Evolutionary conservation across 352 stramenopile species (phyloP).

Genomic region (Pythium myriotylum): DNA sequence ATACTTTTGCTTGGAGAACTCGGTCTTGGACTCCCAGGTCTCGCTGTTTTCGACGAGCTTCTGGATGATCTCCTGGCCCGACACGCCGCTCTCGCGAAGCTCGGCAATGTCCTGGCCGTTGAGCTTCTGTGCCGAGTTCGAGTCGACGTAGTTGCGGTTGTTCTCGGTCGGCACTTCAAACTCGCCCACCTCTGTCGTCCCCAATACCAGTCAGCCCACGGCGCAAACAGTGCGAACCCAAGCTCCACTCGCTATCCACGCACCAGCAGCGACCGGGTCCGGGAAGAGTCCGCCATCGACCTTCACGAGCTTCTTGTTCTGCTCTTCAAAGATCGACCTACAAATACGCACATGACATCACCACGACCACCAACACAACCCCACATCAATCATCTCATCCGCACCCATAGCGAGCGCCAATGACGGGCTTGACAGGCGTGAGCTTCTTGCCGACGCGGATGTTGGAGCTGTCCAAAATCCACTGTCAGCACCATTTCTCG

Average conservation of each 20-base stretch:
- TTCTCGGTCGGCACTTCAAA: slow-evolving; percentile 73
- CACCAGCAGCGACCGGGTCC: slow-evolving; percentile 77
- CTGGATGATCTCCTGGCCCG: slow-evolving; percentile 88
- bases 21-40: slow-evolving; percentile 94
- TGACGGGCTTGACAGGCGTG: slow-evolving; percentile 63
- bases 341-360: too few species aligned
- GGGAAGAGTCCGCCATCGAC: slow-evolving; percentile 79
- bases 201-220: background rate
- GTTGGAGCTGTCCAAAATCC: slow-evolving; percentile 31
- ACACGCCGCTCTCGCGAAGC: slow-evolving; percentile 69
- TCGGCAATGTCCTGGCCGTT: slow-evolving; percentile 66
- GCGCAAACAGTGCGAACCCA: background rate
- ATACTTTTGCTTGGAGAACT: slow-evolving; percentile 97
- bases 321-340: slow-evolving; percentile 82
- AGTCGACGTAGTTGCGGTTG: slow-evolving; percentile 86
- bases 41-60: slow-evolving; percentile 94
- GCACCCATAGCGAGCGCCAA: slow-evolving; percentile 76
- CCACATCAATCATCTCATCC: background rate
- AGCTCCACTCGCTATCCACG: background rate
- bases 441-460: slow-evolving; percentile 87
- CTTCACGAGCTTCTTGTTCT: slow-evolving; percentile 77
- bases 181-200: slow-evolving; percentile 72
- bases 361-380: too few species aligned
- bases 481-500: slow-evolving; percentile 18
- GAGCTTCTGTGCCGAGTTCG: slow-evolving; percentile 85